Evolutionary conservation across 805 yeast genomes (phyloP), one percentile per base, ranked within the genome.

Genomic region (Schizosaccharomyces cryophilus): DNA sequence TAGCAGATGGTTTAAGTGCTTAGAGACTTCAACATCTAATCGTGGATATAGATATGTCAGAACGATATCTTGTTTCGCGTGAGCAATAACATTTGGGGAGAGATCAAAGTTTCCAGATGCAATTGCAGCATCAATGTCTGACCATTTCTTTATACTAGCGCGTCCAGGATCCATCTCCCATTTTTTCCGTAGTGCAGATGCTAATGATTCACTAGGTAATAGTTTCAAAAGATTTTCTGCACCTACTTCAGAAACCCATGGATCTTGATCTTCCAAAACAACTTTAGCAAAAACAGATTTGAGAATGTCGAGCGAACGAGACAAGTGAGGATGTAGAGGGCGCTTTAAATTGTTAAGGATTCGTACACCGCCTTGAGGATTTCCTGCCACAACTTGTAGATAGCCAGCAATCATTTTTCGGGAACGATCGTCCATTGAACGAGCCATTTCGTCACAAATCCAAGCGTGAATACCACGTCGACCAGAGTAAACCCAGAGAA

Each of bases 381-480:
- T 64, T 75, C 76, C 68, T 19, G 66, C 66, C 61, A 86, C 74
- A 0, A 89, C 83, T 66, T 87, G 90, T 69, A 93, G 70, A 69
- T 93, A 93, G 65, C 86, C 89, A 40, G 89, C 83, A 13, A 93
- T 78, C 2, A 95, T 81, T 66, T 84, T 77, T 67, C 98, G 79
- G 63, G 80, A 79, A 4, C 74, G 67, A 69, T 93, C 97, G 64
- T 80, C 84, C 64, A 93, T 71, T 1, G 70, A 67, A 62, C 96
- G 74, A 0, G 96, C 96, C 59, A 89, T 74, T 61, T 78, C 72
- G 69, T 93, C 98, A 71, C 95, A 85, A 29, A 93, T 78, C 98
- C 98, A 93, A 68, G 97, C 94, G 76, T 93, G 98, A 17, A 94
- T 95, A 71, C 98, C 98, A 78, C 98, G 85, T 76, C 98, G 84